Conservation (phyloP, 208 protist genomes). For the Endotrypanum monterogeii region DNA sequence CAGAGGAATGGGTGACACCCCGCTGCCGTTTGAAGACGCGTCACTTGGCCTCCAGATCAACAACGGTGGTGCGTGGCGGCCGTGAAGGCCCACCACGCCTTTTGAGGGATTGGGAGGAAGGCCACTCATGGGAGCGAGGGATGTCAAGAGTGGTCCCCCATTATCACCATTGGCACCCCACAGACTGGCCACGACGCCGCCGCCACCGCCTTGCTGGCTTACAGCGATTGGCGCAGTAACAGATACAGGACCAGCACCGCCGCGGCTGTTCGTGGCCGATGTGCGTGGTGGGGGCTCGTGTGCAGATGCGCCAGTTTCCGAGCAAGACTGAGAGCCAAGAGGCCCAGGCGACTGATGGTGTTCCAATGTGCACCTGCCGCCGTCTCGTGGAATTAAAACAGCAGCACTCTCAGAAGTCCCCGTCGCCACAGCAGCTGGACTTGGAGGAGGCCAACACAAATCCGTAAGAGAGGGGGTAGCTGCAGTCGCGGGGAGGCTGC, state of each 20-base stretch:
- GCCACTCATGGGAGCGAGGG: neutral
- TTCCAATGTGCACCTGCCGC: neutral
- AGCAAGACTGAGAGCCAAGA: neutral
- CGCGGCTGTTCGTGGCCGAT: neutral
- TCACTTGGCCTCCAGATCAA: neutral
- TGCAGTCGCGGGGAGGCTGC: too few relatives aligned
- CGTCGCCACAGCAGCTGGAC: neutral
- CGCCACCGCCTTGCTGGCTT: neutral
- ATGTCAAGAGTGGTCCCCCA: neutral
- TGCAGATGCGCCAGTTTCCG: neutral
- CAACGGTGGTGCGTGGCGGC: neutral
- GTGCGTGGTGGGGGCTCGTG: neutral
- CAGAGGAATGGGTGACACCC: neutral
- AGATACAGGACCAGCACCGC: too few relatives aligned
- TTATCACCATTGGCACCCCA: too few relatives aligned
- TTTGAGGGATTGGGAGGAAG: neutral
- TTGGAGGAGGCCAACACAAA: neutral
- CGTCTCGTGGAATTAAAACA: neutral
- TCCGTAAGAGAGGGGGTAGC: neutral
- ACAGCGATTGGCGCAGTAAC: neutral
- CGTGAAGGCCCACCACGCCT: neutral
- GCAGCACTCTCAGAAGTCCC: neutral
- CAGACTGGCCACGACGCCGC: neutral
- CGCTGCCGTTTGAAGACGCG: neutral
- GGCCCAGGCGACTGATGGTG: neutral